A percentile compares a stretch with the other conserved stretches of the same genome.
Evolutionary conservation across 768 basidiomycete species (phyloP).

Genomic region (Tulasnella sp.): DNA sequence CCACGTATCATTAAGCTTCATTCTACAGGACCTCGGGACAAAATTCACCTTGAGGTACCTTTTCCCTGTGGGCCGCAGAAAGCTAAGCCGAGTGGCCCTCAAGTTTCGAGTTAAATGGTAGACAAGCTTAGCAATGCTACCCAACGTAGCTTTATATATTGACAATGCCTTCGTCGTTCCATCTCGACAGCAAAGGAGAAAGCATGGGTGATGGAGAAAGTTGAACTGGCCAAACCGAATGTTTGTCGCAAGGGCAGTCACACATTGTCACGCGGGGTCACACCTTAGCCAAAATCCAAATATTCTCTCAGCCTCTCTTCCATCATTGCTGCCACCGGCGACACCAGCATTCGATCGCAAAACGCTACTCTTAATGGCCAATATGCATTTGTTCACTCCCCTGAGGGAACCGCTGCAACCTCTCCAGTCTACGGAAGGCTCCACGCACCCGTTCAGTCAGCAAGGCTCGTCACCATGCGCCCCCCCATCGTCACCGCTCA

Average conservation of each 20-base stretch:
- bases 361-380: background rate
- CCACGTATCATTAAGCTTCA: too few species aligned
- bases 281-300: background rate
- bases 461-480: constrained; percentile 4
- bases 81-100: too few species aligned
- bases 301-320: background rate
- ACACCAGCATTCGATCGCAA: background rate
- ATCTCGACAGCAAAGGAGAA: too few species aligned
- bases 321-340: background rate
- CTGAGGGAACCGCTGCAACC: background rate
- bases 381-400: background rate
- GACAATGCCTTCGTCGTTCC: too few species aligned
- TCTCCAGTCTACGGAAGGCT: background rate
- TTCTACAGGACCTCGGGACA: too few species aligned
- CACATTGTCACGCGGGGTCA: background rate
- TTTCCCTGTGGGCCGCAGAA: too few species aligned
- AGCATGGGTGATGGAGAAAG: background rate
- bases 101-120: too few species aligned
- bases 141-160: too few species aligned
- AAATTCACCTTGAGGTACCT: too few species aligned
- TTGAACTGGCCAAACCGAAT: background rate
- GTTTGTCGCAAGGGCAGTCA: background rate
- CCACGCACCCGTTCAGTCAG: background rate
- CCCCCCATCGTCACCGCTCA: constrained; percentile 4
- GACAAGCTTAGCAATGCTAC: too few species aligned